These are phyloP conservation scores for Geum urbanum DNA, from an alignment of 306 rosid genomes.

Conservation along the genomic window DNA sequence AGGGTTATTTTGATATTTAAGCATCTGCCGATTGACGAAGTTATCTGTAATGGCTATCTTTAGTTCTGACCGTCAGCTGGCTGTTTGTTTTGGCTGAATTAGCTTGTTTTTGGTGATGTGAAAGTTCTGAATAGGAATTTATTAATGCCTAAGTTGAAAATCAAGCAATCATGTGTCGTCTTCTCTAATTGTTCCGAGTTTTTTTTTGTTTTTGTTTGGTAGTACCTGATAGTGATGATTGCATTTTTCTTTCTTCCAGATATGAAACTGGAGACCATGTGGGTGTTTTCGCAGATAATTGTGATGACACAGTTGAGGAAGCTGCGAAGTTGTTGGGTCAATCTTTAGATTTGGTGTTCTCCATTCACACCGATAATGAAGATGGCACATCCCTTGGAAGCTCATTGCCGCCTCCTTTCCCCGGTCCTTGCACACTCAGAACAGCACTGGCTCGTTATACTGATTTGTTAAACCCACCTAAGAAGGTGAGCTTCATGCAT, in stretches of 20 bases:
- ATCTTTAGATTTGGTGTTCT: conserved; percentile 60
- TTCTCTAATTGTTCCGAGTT: not conserved
- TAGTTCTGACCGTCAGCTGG: not conserved
- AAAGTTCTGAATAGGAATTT: not conserved
- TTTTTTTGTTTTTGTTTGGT: not conserved
- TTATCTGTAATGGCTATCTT: not conserved
- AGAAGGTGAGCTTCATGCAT: conserved; percentile 51
- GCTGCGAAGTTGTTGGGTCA: conserved; percentile 72
- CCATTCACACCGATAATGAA: conserved; percentile 68
- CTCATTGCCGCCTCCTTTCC: conserved; percentile 83
- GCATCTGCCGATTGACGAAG: not conserved
- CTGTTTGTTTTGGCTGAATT: not conserved
- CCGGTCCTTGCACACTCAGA: conserved; percentile 76
- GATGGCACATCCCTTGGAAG: conserved; percentile 83
- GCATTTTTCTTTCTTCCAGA: conserved; percentile 39
- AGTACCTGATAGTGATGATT: not conserved
- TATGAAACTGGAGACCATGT: conserved; percentile 98
- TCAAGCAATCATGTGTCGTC: not conserved
- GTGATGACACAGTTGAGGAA: conserved; percentile 73
- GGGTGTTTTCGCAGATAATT: conserved; percentile 85
- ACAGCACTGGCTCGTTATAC: conserved; percentile 72
- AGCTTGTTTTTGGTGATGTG: not conserved
- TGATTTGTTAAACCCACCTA: conserved; percentile 83
- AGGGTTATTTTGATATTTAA: not conserved
- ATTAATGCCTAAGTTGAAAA: not conserved